These are phyloP conservation scores for Gossypium davidsonii DNA, from an alignment of 441 rosid genomes.

Conservation along the genomic window DNA sequence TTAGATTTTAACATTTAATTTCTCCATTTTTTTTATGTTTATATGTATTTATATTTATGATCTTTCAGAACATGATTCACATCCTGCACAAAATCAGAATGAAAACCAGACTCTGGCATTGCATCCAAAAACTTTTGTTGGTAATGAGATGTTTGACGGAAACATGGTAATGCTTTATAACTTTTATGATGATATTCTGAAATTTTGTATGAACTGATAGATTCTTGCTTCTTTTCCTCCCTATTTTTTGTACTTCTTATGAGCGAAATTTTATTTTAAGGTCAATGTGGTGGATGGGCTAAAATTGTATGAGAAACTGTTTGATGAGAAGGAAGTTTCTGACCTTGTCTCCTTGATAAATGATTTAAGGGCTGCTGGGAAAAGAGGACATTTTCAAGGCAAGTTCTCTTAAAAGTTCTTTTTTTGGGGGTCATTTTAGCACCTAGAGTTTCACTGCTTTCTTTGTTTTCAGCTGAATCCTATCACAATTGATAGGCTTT, in stretches of 20 bases:
- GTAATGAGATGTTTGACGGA: constrained; percentile 61
- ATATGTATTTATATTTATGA: constrained; percentile 18
- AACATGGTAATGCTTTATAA: constrained; percentile 40
- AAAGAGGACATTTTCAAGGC: constrained; percentile 76
- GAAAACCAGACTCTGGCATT: constrained; percentile 34
- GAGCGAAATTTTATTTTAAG: constrained; percentile 31
- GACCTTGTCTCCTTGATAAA: constrained; percentile 61
- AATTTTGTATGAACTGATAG: not conserved
- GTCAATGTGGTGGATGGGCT: constrained; percentile 91
- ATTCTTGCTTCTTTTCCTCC: not conserved
- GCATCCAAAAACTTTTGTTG: constrained; percentile 52
- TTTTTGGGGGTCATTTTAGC: not conserved
- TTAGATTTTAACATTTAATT: not conserved
- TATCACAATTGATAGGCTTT: not conserved
- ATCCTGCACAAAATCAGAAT: constrained; percentile 28
- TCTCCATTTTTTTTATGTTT: not conserved
- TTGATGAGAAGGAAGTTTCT: constrained; percentile 51
- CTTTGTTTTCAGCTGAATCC: not conserved
- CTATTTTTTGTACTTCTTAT: constrained; percentile 18
- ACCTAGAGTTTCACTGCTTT: not conserved
- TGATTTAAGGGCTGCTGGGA: constrained; percentile 64
- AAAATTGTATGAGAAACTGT: constrained; percentile 53
- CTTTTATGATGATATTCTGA: not conserved
- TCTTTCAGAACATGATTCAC: constrained; percentile 35
- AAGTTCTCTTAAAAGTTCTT: constrained; percentile 27